A percentile compares a stretch with the other conserved stretches of the same genome.
Conservation (phyloP, 2,329 filamentous ascomycete species). For the Hypomyces rosellus region DNA sequence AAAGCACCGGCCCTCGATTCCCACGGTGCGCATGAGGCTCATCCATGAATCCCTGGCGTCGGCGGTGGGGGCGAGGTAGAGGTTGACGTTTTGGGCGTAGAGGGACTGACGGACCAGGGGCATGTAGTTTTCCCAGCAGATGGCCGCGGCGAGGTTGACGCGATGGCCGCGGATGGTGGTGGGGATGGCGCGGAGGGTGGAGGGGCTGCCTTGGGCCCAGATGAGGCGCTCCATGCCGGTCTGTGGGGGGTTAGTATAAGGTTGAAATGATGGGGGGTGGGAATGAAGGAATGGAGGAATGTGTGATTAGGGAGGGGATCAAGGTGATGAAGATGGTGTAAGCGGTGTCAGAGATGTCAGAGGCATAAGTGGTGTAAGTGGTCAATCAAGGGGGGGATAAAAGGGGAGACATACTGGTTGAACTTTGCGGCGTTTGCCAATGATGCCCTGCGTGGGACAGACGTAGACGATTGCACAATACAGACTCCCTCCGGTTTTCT, state of each 20-base stretch:
- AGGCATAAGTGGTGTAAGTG: too few relatives aligned
- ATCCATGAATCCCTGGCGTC: slow-evolving; percentile 81
- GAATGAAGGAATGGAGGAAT: too few relatives aligned
- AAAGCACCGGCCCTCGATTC: slow-evolving; percentile 74
- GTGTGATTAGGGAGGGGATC: too few relatives aligned
- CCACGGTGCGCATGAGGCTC: slow-evolving; percentile 73
- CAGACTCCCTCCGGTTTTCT: slow-evolving; percentile 71
- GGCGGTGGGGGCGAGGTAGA: slow-evolving; percentile 87
- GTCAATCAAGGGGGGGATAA: neutral
- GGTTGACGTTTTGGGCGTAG: slow-evolving; percentile 84
- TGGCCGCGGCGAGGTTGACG: slow-evolving; percentile 76
- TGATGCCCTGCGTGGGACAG: slow-evolving; percentile 61
- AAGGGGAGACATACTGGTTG: slow-evolving; percentile 60
- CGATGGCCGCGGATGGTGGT: slow-evolving; percentile 73
- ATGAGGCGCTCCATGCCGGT: slow-evolving; percentile 77
- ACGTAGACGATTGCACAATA: slow-evolving; percentile 83
- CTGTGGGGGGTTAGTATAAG: slow-evolving; percentile 23
- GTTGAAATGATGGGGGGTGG: too few relatives aligned
- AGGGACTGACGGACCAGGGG: slow-evolving; percentile 75
- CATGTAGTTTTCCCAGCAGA: slow-evolving; percentile 98
- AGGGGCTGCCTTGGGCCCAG: slow-evolving; percentile 80
- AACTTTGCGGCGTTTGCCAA: slow-evolving; percentile 87
- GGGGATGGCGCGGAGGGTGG: slow-evolving; percentile 71
- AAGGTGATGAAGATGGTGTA: too few relatives aligned
- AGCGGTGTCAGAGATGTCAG: too few relatives aligned